Evolutionary conservation across 192 early-diverging fungal genomes (phyloP).

Genomic region (Diversispora epigaea): DNA sequence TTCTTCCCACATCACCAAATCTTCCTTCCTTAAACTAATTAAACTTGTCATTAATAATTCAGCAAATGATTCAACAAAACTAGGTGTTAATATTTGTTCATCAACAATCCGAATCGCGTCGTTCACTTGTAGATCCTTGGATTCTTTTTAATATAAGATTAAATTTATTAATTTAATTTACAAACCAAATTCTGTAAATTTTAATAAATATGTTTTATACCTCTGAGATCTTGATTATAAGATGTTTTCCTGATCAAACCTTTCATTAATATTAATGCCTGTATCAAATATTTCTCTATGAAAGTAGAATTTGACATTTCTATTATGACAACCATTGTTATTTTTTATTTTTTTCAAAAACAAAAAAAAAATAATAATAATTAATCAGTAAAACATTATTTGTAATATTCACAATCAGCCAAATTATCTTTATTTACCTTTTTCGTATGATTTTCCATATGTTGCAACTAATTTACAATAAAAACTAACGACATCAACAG

Average conservation of each 20-base stretch:
- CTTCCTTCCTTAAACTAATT: constrained; percentile 64
- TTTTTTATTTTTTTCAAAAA: background rate
- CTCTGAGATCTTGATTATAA: constrained; percentile 43
- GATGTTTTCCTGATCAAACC: constrained; percentile 60
- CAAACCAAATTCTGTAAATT: background rate
- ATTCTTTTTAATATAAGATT: constrained; percentile 32
- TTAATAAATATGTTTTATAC: background rate
- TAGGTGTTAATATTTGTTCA: constrained; percentile 64
- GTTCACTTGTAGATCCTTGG: constrained; percentile 51
- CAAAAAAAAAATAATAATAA: background rate
- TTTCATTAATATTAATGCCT: constrained; percentile 68
- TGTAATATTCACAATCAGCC: too few species aligned
- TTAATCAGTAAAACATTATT: background rate
- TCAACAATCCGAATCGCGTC: constrained; percentile 59
- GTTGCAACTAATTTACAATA: constrained; percentile 69
- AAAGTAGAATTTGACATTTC: constrained; percentile 32
- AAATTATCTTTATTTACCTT: background rate
- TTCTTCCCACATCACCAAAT: constrained; percentile 78
- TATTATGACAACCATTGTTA: background rate
- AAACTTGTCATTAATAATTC: constrained; percentile 75
- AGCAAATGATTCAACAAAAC: constrained; percentile 63
- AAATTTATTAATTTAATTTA: background rate
- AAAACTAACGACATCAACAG: constrained; percentile 64
- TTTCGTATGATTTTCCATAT: constrained; percentile 20
- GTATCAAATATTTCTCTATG: constrained; percentile 68